phyloP scores from a whole-genome alignment of 257 asterid species.

The Buddleja alternifolia region DNA sequence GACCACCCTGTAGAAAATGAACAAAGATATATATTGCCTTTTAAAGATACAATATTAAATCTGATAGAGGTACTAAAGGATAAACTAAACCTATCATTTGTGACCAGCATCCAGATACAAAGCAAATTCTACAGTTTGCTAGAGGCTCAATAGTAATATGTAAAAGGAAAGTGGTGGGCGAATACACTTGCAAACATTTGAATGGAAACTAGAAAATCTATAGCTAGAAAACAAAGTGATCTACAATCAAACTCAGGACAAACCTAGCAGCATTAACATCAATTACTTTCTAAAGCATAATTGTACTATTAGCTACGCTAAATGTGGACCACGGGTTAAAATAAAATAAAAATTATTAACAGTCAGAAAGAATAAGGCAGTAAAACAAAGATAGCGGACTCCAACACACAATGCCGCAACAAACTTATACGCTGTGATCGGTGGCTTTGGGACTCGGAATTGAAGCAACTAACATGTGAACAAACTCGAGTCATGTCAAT shows the following conservation, averaged over 20 bases:
- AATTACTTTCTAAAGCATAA: slow-evolving; percentile 1
- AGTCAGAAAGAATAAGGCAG: neutral
- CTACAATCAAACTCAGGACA: neutral
- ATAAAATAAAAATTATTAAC: neutral
- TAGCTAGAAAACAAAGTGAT: neutral
- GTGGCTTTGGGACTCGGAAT: neutral
- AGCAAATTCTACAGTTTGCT: neutral
- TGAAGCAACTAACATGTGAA: neutral
- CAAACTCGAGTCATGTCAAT: slow-evolving; percentile 1
- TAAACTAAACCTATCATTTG: neutral
- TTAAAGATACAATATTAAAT: slow-evolving; percentile 7
- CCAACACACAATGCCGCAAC: neutral
- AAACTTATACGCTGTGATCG: neutral
- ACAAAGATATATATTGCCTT: slow-evolving; percentile 4
- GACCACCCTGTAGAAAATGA: slow-evolving; percentile 50
- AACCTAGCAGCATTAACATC: neutral
- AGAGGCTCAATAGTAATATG: neutral
- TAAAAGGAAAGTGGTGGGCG: neutral
- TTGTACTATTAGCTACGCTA: neutral
- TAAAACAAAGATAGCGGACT: neutral
- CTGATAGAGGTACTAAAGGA: neutral
- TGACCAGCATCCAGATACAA: slow-evolving; percentile 2
- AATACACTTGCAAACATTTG: neutral
- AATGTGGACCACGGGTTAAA: slow-evolving; percentile 5
- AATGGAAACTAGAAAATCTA: slow-evolving; percentile 5